These are phyloP conservation scores for Populus simonii DNA, from an alignment of 345 rosid genomes.

Conservation along the genomic window DNA sequence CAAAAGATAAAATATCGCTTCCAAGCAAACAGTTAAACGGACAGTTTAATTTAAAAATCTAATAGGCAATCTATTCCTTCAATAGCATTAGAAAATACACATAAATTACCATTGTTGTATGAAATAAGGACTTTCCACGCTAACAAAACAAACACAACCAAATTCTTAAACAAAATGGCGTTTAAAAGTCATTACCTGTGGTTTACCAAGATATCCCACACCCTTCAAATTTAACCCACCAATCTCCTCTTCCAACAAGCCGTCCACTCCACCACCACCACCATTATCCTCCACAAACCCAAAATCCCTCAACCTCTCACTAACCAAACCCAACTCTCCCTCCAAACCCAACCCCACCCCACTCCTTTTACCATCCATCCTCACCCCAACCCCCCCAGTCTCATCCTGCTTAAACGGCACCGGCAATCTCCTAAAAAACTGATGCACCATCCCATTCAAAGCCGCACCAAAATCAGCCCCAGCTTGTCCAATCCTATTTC, in stretches of 20 bases:
- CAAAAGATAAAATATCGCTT: background rate
- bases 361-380: conserved; percentile 32
- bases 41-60: background rate
- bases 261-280: conserved; percentile 18
- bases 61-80: background rate
- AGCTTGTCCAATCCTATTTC: conserved; percentile 80
- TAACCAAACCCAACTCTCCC: conserved; percentile 38
- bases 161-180: background rate
- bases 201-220: conserved; percentile 50
- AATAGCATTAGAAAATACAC: background rate
- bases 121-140: background rate
- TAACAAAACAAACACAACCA: background rate
- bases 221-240: conserved; percentile 52
- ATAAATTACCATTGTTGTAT: background rate
- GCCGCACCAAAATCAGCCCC: conserved; percentile 82
- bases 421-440: conserved; percentile 69
- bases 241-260: conserved; percentile 44
- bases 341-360: conserved; percentile 24
- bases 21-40: background rate
- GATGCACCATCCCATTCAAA: conserved; percentile 72
- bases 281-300: conserved; percentile 38
- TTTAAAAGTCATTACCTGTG: conserved; percentile 53
- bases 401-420: conserved; percentile 65
- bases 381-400: conserved; percentile 9
- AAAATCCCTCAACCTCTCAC: conserved; percentile 44